Base-by-base conservation (phyloP, 108 stramenopile species). In the Skeletonema potamos region DNA sequence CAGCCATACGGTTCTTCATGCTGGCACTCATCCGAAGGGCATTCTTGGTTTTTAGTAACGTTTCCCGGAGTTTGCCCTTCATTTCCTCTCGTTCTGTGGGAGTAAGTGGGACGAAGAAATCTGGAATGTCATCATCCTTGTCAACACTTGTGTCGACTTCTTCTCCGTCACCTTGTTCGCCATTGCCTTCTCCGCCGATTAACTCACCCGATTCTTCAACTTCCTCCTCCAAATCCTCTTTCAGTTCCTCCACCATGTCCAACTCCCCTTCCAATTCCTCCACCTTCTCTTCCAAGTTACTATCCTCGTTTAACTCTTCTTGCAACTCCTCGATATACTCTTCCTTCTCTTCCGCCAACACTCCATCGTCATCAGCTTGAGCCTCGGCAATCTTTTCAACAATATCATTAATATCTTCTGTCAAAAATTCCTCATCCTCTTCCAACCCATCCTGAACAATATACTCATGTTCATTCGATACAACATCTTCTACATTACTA, bases 61-160 rank as follows among this genome's bases (percentile, higher is more conserved):
- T 79, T 0, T 59, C 41, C 0, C 67, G 66, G 12, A 72, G 66
- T 55, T 17, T 72, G 20, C 64, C 62, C 44, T 79, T 79, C 57
- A 79, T 64, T 34, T 43, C 17, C 6, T 37, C 54, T 46, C 78
- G 66, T 29, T 79, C 78, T 6, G 41, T 62, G 27, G 71, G 43
- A 24, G 78, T 79, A 29, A 79, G 61, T 7, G 78, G 78, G 17
- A 72, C 71, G 55, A 79, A 79, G 66, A 68, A 79, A 59, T 79
- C 71, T 54, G 70, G 65, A 32, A 66, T 37, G 5, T 9, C 48
- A 8, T 22, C 22, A 9, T 9, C 22, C 22, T 9, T 6, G 6
- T 8, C 48, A 51, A 22, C 48, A 41, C 15, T 41, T 0, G 39
- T 1, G 12, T 37, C 39, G 1, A n/a, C 39, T 55, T 58, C 44